Conservation (phyloP, 2,329 filamentous ascomycete species). For the Emmonsiellopsis sp. region DNA sequence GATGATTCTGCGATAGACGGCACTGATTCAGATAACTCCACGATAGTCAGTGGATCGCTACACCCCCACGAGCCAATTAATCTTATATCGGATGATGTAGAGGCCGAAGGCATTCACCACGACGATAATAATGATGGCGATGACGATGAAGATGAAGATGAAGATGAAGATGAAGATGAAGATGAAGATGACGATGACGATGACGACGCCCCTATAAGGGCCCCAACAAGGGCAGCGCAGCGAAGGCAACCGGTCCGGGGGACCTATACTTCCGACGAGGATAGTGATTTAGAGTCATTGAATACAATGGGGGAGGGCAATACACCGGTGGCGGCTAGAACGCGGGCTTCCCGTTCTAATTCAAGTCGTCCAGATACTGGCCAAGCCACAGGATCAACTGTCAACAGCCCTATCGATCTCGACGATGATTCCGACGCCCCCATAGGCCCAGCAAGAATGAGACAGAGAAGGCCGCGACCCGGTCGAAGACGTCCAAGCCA, state of each 20-base stretch:
- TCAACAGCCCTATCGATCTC: neutral
- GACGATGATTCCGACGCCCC: conserved; percentile 1
- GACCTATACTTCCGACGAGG: too few relatives aligned
- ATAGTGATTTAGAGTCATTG: too few relatives aligned
- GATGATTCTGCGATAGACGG: conserved; percentile 10
- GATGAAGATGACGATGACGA: conserved; percentile 6
- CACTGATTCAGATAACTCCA: conserved; percentile 2
- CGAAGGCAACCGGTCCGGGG: conserved; percentile 4
- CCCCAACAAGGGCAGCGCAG: conserved; percentile 15
- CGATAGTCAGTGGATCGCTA: neutral
- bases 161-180: conserved; percentile 2
- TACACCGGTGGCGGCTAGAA: too few relatives aligned
- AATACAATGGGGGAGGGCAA: too few relatives aligned
- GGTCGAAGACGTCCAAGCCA: neutral
- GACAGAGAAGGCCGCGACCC: neutral
- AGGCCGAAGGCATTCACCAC: conserved; percentile 4
- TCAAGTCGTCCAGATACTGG: neutral
- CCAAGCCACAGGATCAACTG: neutral
- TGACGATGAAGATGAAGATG: conserved; percentile 14
- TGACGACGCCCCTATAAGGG: conserved; percentile 18
- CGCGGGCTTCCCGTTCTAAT: too few relatives aligned
- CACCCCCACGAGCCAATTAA: neutral
- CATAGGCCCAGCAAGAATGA: neutral
- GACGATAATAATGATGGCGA: neutral
- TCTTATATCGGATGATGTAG: conserved; percentile 6